Evolutionary conservation across 2,329 filamentous ascomycete species (phyloP).

Genomic region (Pseudocercospora eumusae): DNA sequence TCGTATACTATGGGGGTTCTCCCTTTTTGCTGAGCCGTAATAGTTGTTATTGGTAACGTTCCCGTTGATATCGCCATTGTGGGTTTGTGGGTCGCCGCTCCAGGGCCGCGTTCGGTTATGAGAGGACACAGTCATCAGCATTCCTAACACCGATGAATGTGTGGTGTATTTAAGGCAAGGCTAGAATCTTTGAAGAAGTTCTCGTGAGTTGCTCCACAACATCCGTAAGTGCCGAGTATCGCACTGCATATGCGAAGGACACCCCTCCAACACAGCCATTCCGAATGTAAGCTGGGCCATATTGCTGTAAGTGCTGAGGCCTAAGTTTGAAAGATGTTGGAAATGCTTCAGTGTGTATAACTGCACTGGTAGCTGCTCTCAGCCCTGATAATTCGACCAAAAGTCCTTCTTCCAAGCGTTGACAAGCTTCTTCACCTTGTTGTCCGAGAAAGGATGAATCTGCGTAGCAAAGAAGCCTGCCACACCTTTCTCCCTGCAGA

Average conservation of each 20-base stretch:
- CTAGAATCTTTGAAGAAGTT: too few relatives aligned
- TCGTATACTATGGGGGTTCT: too few relatives aligned
- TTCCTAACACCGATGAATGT: too few relatives aligned
- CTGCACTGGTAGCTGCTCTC: too few relatives aligned
- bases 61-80: background rate
- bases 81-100: background rate
- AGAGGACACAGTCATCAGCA: too few relatives aligned
- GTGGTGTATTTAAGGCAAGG: too few relatives aligned
- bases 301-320: background rate
- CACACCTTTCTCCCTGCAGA: slow-evolving; percentile 16
- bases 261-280: background rate
- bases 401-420: slow-evolving; percentile 23
- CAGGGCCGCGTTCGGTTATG: too few relatives aligned
- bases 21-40: too few relatives aligned
- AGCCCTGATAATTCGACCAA: slow-evolving; percentile 6
- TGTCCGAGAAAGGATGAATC: slow-evolving; percentile 16
- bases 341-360: too few relatives aligned
- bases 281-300: background rate
- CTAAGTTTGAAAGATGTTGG: background rate
- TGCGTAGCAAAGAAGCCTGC: slow-evolving; percentile 23
- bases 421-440: slow-evolving; percentile 13
- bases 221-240: background rate
- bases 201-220: background rate
- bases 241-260: background rate
- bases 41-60: background rate